Evolutionary conservation across 2,329 filamentous ascomycete species (phyloP).

Genomic region (Fusarium floridanum): DNA sequence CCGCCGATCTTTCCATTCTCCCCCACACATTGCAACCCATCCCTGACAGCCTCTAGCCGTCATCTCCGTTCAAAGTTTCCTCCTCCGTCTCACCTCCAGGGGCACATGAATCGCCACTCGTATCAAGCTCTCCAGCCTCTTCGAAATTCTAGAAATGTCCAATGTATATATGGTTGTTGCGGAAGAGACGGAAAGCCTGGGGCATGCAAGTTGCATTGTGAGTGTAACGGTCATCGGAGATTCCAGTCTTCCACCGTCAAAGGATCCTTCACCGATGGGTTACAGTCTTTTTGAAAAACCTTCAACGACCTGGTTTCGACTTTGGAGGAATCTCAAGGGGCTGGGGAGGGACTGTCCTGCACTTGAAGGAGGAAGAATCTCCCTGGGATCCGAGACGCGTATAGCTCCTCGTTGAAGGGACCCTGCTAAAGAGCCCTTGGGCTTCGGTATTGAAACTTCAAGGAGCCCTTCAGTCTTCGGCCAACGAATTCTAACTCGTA

Average conservation of each 20-base stretch:
- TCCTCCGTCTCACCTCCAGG: background rate
- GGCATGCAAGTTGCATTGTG: background rate
- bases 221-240: background rate
- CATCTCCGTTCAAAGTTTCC: background rate
- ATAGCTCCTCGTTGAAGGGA: background rate
- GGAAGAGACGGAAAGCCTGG: background rate
- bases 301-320: background rate
- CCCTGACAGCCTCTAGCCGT: background rate
- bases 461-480: background rate
- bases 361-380: background rate
- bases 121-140: background rate
- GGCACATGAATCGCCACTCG: background rate
- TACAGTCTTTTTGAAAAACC: background rate
- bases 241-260: background rate
- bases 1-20: background rate
- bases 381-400: background rate
- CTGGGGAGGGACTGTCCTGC: fast-evolving
- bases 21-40: background rate
- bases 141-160: background rate
- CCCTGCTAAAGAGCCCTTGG: background rate
- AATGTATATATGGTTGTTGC: too few relatives aligned
- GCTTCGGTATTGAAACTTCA: background rate
- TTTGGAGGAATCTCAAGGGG: fast-evolving
- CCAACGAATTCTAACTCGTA: background rate
- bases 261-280: background rate